Conservation (phyloP, 805 yeast genomes). For the Starmerella potacharoeniae region DNA sequence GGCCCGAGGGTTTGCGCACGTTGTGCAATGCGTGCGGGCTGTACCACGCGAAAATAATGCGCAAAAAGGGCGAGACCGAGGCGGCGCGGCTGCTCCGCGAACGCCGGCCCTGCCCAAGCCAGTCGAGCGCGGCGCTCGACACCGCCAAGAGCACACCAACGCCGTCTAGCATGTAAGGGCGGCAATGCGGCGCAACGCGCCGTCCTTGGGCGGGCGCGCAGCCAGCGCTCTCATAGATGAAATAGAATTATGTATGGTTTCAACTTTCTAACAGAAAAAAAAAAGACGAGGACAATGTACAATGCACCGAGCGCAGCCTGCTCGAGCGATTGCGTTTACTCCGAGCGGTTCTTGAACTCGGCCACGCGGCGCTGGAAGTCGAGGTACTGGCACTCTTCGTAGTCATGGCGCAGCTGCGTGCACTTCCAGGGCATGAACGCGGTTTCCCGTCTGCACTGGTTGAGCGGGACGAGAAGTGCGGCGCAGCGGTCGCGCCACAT, state of each 20-base stretch:
- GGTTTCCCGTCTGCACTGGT: constrained; percentile 49
- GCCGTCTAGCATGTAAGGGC: not conserved
- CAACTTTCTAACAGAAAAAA: not conserved
- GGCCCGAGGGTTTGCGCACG: constrained; percentile 66
- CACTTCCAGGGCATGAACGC: constrained; percentile 61
- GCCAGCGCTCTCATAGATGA: not conserved
- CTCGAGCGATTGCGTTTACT: not conserved
- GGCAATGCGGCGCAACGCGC: too few relatives aligned
- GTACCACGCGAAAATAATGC: constrained; percentile 55
- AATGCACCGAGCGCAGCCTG: too few relatives aligned
- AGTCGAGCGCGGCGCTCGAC: not conserved
- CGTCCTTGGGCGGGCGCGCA: too few relatives aligned
- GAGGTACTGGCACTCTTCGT: constrained; percentile 75
- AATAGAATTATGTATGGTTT: not conserved
- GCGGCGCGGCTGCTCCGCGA: constrained; percentile 36
- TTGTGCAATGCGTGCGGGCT: constrained; percentile 78
- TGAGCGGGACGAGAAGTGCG: constrained; percentile 44
- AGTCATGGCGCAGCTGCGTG: constrained; percentile 62
- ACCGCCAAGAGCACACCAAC: not conserved
- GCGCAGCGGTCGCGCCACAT: constrained; percentile 82
- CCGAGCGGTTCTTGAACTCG: constrained; percentile 41
- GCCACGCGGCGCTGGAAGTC: constrained; percentile 72
- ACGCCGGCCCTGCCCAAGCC: constrained; percentile 4
- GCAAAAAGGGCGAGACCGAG: constrained; percentile 40
- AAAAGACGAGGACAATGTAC: not conserved